A percentile compares a stretch with the other conserved stretches of the same genome.
Evolutionary conservation across 2,329 filamentous ascomycete species (phyloP).

Genomic region (Dactylellina leptospora): DNA sequence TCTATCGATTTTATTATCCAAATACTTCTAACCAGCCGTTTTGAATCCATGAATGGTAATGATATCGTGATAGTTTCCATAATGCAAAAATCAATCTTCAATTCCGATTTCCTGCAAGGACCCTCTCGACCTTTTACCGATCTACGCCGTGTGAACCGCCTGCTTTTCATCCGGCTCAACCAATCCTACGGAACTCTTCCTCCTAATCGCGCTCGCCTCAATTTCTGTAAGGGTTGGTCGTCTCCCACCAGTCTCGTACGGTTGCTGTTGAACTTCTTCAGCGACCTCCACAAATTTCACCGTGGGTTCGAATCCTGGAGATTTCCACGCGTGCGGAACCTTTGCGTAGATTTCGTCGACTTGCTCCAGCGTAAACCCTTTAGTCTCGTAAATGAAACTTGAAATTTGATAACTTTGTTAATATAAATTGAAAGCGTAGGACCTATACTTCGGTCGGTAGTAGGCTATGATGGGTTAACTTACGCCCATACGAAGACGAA

Average conservation of each 20-base stretch:
- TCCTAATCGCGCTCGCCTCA: constrained; percentile 13
- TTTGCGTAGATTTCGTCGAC: constrained; percentile 74
- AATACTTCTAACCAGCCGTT: neutral
- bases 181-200: constrained; percentile 1
- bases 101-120: no score
- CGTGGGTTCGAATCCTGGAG: constrained; percentile 24
- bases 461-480: neutral
- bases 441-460: constrained; percentile 60
- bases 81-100: neutral
- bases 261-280: constrained; percentile 25
- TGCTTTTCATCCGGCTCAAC: neutral
- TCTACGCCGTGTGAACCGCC: neutral
- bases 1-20: no score
- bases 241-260: constrained; percentile 3
- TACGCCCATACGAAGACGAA: constrained; percentile 73
- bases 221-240: constrained; percentile 33
- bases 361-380: constrained; percentile 81
- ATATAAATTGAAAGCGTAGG: neutral
- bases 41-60: neutral
- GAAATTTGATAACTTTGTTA: neutral
- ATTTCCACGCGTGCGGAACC: constrained; percentile 35
- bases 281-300: constrained; percentile 35
- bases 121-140: no score
- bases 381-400: constrained; percentile 81
- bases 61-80: no score